Base-by-base conservation (phyloP, 164 flowering plant species). In the Nymphaea colorata region DNA sequence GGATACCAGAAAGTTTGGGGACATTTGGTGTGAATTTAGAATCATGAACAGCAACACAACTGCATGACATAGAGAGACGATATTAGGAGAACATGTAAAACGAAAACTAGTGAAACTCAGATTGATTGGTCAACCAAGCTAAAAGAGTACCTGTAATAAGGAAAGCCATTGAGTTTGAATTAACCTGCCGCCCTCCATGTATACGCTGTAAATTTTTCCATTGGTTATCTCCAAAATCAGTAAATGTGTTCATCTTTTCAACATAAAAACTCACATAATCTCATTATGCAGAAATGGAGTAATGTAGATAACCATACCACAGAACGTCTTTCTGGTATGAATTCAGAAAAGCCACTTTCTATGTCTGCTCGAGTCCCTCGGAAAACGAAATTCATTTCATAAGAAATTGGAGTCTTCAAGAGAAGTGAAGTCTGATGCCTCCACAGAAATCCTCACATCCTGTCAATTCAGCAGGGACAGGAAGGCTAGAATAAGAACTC, bases 1-100 rank as follows among this genome's bases (percentile, higher is more conserved):
- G 62, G 41, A 65, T 87, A 95, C 99, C 98, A 95, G 83, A 78
- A 95, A 88, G 67, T 90, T 91, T 6, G 96, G 87, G 62, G 96
- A 82, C 91, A 95, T 86, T 78, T 92, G 98, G 66, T 87, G 91
- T 18, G 96, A 90, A 74, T 90, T 95, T 45, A 92, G 75, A 69
- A 92, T 83, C 89, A 90, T 82, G 80, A 89, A 89, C 64, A 90
- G 84, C 88, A 89, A 77, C 47, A 90, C 82, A 73, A 89, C 95
- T 90, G 92, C 65, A 25, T 43, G 63, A 47, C 66, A 65, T 74
- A 62, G 61, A 71, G 57, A 41, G 36, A 64, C 44, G 16, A 36
- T 3, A 57, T 73, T 51, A 68, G 45, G 44, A 70, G 43, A 25
- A 0, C 4, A 45, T 41, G 41, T 4, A 62, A 63, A 61, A 4